A percentile compares a stretch with the other conserved stretches of the same genome.
These are phyloP conservation scores for Ceratocystis colombiana DNA, from an alignment of 2,329 filamentous ascomycete genomes.

Conservation along the genomic window DNA sequence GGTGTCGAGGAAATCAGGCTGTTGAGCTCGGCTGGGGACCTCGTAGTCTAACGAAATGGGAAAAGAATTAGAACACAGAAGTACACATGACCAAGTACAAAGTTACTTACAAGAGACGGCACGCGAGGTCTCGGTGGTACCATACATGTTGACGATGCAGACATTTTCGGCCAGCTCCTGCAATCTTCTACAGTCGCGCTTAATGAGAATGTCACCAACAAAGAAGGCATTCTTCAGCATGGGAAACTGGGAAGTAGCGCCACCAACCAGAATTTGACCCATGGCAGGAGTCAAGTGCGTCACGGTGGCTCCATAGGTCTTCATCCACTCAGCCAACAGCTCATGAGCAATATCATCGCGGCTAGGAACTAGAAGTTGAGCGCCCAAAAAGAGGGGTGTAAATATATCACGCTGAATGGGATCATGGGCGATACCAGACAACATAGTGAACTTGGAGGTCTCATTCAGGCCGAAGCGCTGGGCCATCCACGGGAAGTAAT, in stretches of 20 bases:
- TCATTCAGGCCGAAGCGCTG: conserved; percentile 64
- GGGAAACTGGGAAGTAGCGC: conserved; percentile 66
- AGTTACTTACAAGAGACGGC: conserved; percentile 54
- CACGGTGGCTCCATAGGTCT: conserved; percentile 60
- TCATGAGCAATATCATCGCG: conserved; percentile 81
- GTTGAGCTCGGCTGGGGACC: conserved; percentile 54
- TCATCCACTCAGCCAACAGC: conserved; percentile 79
- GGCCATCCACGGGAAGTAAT: conserved; percentile 92
- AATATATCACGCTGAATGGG: conserved; percentile 58
- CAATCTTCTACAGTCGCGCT: conserved; percentile 66
- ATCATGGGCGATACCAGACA: conserved; percentile 75
- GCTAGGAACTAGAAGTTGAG: conserved; percentile 65
- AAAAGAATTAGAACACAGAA: background rate
- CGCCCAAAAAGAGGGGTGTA: conserved; percentile 79
- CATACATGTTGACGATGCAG: conserved; percentile 75
- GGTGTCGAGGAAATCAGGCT: conserved; percentile 43
- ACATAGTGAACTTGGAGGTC: conserved; percentile 67
- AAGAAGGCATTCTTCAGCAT: conserved; percentile 73
- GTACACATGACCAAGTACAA: background rate
- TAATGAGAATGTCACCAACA: conserved; percentile 83
- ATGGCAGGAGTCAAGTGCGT: conserved; percentile 92
- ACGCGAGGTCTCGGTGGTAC: conserved; percentile 74
- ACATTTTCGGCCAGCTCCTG: conserved; percentile 65
- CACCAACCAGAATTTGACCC: conserved; percentile 88
- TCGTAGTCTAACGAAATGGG: conserved; percentile 48